Evolutionary conservation across 164 flowering plant genomes (phyloP), one percentile per base, ranked within the genome.

Genomic region (Paratinospora sagittata): DNA sequence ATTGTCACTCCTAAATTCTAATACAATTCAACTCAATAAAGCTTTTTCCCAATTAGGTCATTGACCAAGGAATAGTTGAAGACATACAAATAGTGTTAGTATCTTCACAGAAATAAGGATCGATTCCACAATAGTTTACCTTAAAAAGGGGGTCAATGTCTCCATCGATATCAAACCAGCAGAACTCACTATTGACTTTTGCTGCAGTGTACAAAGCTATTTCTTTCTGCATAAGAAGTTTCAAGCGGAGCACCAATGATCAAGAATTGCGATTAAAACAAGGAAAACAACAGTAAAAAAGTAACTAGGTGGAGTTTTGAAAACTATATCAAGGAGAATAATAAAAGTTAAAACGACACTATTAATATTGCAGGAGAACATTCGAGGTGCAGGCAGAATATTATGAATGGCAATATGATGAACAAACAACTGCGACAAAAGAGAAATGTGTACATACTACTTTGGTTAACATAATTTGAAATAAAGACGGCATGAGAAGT

Each of bases 71-170:
- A 58, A 69, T 27, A 58, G 17, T 57, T 12, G 36, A 21, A 58
- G 24, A 55, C 12, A 12, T 34, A 27, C 36, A 66, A 66, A 10
- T 66, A 16, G 23, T 27, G 45, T 30, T 33, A 61, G 8, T 2
- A 34, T 11, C 23, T 36, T 23, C 24, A 14, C 17, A 24, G 23
- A 61, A 36, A 75, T 13, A 39, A 36, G 41, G 33, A 24, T 7
- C 12, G 65, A 10, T 36, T 66, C 65, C 16, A 34, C 14, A 12
- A 41, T 57, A 61, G 11, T 43, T 77, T 84, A 95, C 99, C 94
- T 95, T 95, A 78, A 95, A 95, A 33, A 95, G 84, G 68, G 99
- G 92, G 84, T 92, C 87, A 72, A 95, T 82, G 76, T 92, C 97
- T 13, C 85, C 90, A 84, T 95, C 99, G 75, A 92, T 88, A 75